A percentile compares a stretch with the other conserved stretches of the same genome.
These are phyloP conservation scores for Sphaceloma murrayae DNA, from an alignment of 2,329 filamentous ascomycete species.

Conservation along the genomic window DNA sequence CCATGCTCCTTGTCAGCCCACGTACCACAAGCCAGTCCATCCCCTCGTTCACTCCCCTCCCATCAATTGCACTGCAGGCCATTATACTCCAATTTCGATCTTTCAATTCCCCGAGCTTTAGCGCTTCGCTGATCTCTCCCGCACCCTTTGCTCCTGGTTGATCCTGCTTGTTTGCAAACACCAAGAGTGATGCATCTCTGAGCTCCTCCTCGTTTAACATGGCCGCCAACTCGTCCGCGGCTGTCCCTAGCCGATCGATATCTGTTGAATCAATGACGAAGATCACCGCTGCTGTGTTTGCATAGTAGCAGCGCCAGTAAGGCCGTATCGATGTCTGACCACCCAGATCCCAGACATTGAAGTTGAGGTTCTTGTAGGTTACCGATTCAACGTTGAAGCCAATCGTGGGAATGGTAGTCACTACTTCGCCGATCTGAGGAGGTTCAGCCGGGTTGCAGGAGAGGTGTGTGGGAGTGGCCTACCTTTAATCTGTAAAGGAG, in stretches of 20 bases:
- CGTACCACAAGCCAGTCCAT: conserved; percentile 97
- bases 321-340: conserved; percentile 97
- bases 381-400: conserved; percentile 99
- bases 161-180: conserved; percentile 99
- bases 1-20: conserved; percentile 20
- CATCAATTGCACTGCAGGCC: conserved; percentile 91
- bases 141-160: conserved; percentile 94
- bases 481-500: conserved; percentile 94
- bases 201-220: conserved; percentile 98
- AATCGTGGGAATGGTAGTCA: conserved; percentile 97
- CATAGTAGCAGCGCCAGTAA: conserved; percentile 99
- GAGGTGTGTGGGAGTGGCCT: conserved; percentile 18
- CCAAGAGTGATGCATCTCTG: conserved; percentile 79
- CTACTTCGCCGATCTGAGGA: conserved; percentile 84
- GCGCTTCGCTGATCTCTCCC: conserved; percentile 88
- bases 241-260: conserved; percentile 87
- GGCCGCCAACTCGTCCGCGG: conserved; percentile 80
- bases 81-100: conserved; percentile 99
- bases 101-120: conserved; percentile 80
- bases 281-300: conserved; percentile 95
- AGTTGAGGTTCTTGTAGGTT: conserved; percentile 95
- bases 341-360: conserved; percentile 98
- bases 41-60: conserved; percentile 85
- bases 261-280: conserved; percentile 98
- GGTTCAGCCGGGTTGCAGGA: neutral